Evolutionary conservation across 129 eudicot species (phyloP), one percentile per base, ranked within the genome.

Genomic region (Helichrysum umbraculigerum): DNA sequence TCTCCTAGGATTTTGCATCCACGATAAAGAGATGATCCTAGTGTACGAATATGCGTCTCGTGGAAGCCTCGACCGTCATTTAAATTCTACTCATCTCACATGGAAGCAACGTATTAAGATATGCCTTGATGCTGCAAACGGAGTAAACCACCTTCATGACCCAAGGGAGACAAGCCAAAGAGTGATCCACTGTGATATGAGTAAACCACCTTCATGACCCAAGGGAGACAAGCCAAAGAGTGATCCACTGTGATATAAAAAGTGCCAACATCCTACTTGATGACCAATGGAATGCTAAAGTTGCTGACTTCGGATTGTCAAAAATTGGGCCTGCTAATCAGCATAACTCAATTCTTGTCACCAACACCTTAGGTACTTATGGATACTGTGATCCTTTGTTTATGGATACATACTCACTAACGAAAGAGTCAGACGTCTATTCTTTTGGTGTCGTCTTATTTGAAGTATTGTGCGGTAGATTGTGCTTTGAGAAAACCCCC

Each of bases 391-490:
- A 72, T 56, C 76, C 76, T 0, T 54, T n/a, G 5, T 72, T 30
- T 56, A 7, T 7, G 14, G 34, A 32, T 52, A 33, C 50, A 7
- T 16, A 39, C 44, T 16, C 67, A 9, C 52, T 73, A 15, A 37
- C 77, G 0, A 73, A 73, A 73, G 77, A 73, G 59, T 74, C 58
- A 0, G 70, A 73, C 17, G 54, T 72, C 0, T 72, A 72, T 65
- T 56, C 76, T 33, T 72, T 72, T 2, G 66, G 76, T 11, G 66
- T 74, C 42, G 78, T 74, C 19, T 74, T 74, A 21, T 74, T 74
- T 2, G 78, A 74, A 74, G 78, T 61, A 6, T 14, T 74, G 44
- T 74, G 59, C 2, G 78, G 78, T 25, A 74, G 6, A 28, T 29
- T 61, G n/a, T 60, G 78, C 8, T 74, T 8, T 41, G 47, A 22